Evolutionary conservation across 2,329 filamentous ascomycete species (phyloP), one percentile per base, ranked within the genome.

Genomic region (Penicillium concentricum): DNA sequence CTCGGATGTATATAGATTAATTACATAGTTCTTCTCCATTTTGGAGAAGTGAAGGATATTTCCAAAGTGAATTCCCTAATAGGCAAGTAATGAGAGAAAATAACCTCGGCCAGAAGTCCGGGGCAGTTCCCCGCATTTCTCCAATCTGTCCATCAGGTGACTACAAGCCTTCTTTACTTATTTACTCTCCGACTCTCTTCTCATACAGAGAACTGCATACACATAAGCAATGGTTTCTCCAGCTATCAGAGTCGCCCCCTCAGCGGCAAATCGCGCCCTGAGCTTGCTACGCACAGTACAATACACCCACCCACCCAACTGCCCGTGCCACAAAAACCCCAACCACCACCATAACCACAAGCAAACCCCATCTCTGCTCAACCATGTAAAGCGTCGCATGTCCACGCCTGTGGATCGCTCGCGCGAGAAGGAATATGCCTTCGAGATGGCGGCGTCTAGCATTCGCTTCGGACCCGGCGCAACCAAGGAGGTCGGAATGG

Each of bases 401-500:
- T 92, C 91, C n/a, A 93, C 91, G 0, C 91, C 92, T 0, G 78
- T 89, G 28, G 87, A 91, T 67, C 77, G 82, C 9, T 82, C 84
- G 2, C 84, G 86, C 62, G 84, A 92, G 69, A 96, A 95, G 73
- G 94, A 99, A 74, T 99, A 99, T 78, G 94, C 94, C 15, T 99
- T 99, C 72, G 94, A 99, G 75, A 96, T 99, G 93, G 94, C 94
- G 0, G 92, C 94, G 1, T 96, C 91, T 1, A 91, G 89, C 28
- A 97, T 99, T 69, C 87, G 94, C 13, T 99, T 97, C 68, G 94
- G 94, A 0, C 91, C 91, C 0, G 94, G 94, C 6, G 90, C 89
- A 55, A 99, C 94, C 24, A 91, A 91, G 74, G 94, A 99, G 76
- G 92, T 99, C 20, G 94, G 94, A 62, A 97, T 97, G 94, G 94